phyloP scores from a whole-genome alignment of 139 green algal species.

The Mychonastes homosphaera region DNA sequence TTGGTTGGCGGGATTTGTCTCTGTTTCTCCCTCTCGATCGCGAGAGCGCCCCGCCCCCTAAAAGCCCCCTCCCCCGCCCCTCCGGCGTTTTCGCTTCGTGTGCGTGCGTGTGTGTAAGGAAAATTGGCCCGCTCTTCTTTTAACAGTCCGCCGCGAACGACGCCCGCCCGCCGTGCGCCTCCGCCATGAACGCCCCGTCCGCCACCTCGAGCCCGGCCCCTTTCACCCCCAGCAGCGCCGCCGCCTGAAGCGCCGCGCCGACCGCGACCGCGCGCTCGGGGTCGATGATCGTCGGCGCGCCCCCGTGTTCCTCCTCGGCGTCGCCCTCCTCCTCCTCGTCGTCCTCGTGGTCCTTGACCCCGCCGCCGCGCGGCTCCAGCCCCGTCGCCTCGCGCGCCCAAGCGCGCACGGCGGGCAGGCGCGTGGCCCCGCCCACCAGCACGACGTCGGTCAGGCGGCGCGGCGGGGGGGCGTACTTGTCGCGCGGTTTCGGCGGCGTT shows the following conservation, averaged over 20 bases:
- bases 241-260: conserved; percentile 87
- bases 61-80: no score
- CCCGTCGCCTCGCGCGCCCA: conserved; percentile 42
- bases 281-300: no score
- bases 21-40: neutral
- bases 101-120: no score
- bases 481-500: neutral
- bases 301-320: no score
- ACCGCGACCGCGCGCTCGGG: conserved; percentile 75
- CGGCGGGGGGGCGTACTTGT: conserved; percentile 40
- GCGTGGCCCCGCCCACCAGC: conserved; percentile 59
- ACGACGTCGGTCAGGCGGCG: conserved; percentile 48
- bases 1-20: neutral
- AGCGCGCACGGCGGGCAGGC: conserved; percentile 41
- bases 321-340: no score
- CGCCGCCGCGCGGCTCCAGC: conserved; percentile 26
- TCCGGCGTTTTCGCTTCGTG: no score
- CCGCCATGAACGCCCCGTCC: conserved; percentile 36
- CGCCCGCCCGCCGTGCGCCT: conserved; percentile 28
- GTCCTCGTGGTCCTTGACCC: no score
- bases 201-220: conserved; percentile 36
- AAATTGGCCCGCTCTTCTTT: no score
- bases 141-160: no score
- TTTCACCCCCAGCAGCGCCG: conserved; percentile 41
- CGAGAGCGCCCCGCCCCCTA: no score